Base-by-base conservation (phyloP, 2,329 filamentous ascomycete species). In the Aspergillus sp. region DNA sequence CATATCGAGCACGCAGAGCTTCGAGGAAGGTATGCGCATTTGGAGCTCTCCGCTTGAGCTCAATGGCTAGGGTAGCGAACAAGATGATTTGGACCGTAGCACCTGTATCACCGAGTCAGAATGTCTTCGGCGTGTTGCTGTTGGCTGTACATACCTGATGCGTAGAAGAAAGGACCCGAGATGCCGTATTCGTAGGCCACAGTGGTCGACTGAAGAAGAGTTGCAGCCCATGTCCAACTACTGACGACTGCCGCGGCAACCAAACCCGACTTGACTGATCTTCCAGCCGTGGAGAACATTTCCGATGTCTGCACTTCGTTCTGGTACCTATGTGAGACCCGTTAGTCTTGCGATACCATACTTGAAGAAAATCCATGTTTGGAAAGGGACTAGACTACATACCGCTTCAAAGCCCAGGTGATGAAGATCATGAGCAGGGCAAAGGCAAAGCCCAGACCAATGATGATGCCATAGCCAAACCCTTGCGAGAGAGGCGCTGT, bases 181-280 rank as follows among this genome's bases (percentile, higher is more conserved):
- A 89, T 84, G 53, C 87, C 86, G 71, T 94, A 94, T 63, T 86
- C 82, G 75, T 96, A 96, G 63, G 90, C 91, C 17, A 96, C 90
- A n/a, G 88, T 86, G 0, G 90, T 88, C 1, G 86, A 90, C 71
- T 95, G 91, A 2, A 95, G 82, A 1, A 94, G 81, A 0, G 91
- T 95, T 21, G 91, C 92, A 0, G 91, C 92, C 92, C 92, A 96
- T 0, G 92, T 96, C 92, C 93, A 96, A 5, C 89, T 92, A 15
- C 90, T 93, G 3, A 96, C 91, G n/a, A 96, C 92, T 15, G 92
- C 92, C 5, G 91, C 90, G 10, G 91, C 90, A 0, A 96, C 91
- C 13, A 96, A 82, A 47, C 92, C 93, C 8, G 91, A 92, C 73
- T 96, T 96, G 66, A 96, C 91, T 1, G 90, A 92, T 63, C 93